Conservation (phyloP, 306 rosid genomes). For the Acacia crassicarpa region DNA sequence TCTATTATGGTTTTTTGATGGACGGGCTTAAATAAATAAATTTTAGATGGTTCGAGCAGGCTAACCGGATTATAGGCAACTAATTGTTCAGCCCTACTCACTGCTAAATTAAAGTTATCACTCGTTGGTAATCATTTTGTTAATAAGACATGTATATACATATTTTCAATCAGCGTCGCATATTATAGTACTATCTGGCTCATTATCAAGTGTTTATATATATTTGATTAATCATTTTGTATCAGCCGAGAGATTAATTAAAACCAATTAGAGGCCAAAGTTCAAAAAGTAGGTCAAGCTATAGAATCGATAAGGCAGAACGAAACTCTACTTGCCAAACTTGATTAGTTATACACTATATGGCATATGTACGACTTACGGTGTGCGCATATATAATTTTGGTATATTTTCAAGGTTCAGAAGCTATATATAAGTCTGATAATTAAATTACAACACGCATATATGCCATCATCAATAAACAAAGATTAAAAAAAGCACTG, state of each 20-base stretch:
- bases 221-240: not conserved
- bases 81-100: too few species aligned
- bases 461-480: not conserved
- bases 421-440: too few species aligned
- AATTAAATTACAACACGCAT: not conserved
- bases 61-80: too few species aligned
- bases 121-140: not conserved
- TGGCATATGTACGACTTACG: not conserved
- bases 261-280: not conserved
- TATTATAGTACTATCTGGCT: too few species aligned
- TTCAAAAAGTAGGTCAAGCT: not conserved
- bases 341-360: not conserved
- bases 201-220: not conserved
- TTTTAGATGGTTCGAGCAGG: too few species aligned
- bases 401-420: not conserved
- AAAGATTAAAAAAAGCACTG: not conserved
- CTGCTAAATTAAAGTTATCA: not conserved
- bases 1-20: too few species aligned
- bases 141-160: not conserved
- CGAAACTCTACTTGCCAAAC: not conserved
- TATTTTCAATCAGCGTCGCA: too few species aligned
- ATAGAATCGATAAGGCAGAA: not conserved
- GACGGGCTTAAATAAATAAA: too few species aligned
- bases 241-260: not conserved
- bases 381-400: not conserved